Evolutionary conservation across 805 yeast genomes (phyloP), one percentile per base, ranked within the genome.

Genomic region (Ogataea nitratoaversa): DNA sequence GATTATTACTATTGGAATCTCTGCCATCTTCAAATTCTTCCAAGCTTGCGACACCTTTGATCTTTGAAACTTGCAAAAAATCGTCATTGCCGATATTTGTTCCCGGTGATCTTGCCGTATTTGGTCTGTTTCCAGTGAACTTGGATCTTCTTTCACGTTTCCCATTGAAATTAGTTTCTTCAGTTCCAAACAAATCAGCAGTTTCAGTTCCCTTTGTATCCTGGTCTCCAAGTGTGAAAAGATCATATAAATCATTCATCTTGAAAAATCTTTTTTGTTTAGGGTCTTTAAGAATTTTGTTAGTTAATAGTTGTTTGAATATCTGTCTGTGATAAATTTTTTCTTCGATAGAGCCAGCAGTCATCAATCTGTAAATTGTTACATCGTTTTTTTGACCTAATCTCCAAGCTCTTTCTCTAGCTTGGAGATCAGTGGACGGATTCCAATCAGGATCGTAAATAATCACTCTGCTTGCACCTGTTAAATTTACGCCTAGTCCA

Each of bases 361-460:
- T 85, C 86, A 93, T 88, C 32, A 93, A 67, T 43, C 99, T 67
- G 53, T 91, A 93, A 27, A 91, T 90, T 6, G 89, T 78, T 8
- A 91, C 97, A 51, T 90, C 96, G 42, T 82, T 79, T 57, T 84
- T 90, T 60, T 91, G 99, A 1, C 99, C 99, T 47, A 91, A 70
- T 48, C 99, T 71, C 98, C 98, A 93, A 0, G 98, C 97, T 36
- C 99, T 66, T 59, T 91, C 99, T 44, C 98, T 71, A 0, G 99
- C 99, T 62, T 91, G 99, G 44, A 90, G 73, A 66, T 91, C 99
- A 0, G 98, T 93, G 1, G 96, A 88, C 1, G 99, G 99, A 56
- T 91, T 91, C 99, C 99, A 91, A 62, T 93, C 98, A 0, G 99
- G 99, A 55, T 91, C 99, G 58, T 76, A 91, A 13, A 91, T 91